phyloP scores from a whole-genome alignment of 345 rosid species.

The Draba incana region DNA sequence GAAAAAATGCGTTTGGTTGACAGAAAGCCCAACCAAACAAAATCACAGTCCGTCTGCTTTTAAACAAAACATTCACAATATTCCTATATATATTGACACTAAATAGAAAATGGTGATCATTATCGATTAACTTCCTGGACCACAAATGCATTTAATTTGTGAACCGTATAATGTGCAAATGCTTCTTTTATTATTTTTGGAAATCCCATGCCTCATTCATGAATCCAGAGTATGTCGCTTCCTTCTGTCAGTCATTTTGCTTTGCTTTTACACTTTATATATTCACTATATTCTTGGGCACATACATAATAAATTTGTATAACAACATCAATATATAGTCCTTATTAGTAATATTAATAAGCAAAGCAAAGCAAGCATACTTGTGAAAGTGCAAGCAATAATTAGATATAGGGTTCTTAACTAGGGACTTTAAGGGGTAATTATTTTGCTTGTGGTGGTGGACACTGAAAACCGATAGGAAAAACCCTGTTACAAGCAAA shows the following conservation, averaged over 20 bases:
- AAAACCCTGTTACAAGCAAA: conserved; percentile 35
- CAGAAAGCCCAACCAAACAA: no score
- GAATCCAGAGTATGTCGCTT: background rate
- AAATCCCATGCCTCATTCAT: background rate
- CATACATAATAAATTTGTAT: conserved; percentile 2
- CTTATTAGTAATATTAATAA: conserved; percentile 12
- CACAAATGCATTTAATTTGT: no score
- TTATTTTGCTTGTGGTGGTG: conserved; percentile 18
- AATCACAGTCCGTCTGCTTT: no score
- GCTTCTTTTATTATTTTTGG: background rate
- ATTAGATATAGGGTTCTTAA: conserved; percentile 7
- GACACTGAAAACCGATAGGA: conserved; percentile 43
- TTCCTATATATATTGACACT: no score
- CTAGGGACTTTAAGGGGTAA: conserved; percentile 7
- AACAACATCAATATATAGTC: conserved; percentile 2
- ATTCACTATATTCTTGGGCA: background rate
- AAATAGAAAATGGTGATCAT: no score
- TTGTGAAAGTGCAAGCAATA: conserved; percentile 3
- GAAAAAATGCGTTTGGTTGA: no score
- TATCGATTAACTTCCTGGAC: no score
- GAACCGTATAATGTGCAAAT: background rate
- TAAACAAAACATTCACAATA: no score
- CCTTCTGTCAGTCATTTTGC: background rate
- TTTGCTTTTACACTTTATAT: background rate
- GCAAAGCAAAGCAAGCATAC: background rate